Percentiles rank a stretch among this genome's conserved stretches.
phyloP scores from a whole-genome alignment of 805 yeast genomes.

The Yarrowia yakushimensis region DNA sequence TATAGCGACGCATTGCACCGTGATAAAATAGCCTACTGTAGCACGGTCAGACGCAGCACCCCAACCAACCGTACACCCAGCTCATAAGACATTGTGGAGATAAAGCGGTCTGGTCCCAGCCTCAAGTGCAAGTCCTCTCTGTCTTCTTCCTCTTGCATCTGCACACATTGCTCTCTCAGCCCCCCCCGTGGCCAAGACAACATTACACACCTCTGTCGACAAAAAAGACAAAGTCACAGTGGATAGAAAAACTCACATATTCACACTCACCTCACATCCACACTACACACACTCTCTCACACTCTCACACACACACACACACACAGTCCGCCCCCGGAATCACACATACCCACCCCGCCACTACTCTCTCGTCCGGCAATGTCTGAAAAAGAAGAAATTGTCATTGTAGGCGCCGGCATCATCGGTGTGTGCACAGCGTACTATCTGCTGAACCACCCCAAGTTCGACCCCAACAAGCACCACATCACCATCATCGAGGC shows the following conservation, averaged over 20 bases:
- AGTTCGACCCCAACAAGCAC: slow-evolving; percentile 64
- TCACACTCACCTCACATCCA: neutral
- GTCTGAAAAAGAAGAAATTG: slow-evolving; percentile 58
- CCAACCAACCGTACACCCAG: neutral
- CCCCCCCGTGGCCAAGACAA: no score
- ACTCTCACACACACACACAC: neutral
- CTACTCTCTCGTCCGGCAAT: neutral
- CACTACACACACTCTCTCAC: neutral
- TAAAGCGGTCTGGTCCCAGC: no score
- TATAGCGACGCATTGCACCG: neutral
- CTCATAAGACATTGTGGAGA: neutral
- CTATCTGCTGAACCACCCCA: slow-evolving; percentile 77
- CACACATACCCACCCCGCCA: neutral
- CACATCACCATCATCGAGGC: slow-evolving; percentile 85
- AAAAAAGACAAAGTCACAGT: neutral
- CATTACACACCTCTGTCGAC: neutral
- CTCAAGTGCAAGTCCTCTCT: no score
- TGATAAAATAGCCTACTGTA: slow-evolving; percentile 7
- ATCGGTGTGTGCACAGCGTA: slow-evolving; percentile 95
- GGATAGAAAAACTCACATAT: neutral
- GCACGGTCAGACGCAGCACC: neutral
- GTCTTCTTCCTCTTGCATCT: neutral
- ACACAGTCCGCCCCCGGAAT: neutral
- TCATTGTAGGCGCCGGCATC: slow-evolving; percentile 85
- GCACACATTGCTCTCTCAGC: no score